Conservation (phyloP, 2,329 filamentous ascomycete species). For the Alternaria brassicicola region DNA sequence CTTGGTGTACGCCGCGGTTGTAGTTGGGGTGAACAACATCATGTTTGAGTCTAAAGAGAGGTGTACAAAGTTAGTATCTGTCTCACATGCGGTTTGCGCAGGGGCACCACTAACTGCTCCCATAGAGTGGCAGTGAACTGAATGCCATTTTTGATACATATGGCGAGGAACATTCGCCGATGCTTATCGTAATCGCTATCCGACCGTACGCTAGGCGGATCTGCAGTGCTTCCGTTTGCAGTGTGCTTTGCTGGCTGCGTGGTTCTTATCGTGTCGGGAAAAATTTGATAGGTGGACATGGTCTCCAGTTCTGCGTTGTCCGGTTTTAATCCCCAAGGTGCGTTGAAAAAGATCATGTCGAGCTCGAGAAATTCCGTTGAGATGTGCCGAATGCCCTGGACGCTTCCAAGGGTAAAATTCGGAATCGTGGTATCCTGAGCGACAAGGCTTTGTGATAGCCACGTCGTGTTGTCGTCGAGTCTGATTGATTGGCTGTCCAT, state of each 20-base stretch:
- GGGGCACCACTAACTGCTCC: no score
- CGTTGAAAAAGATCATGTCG: slow-evolving; percentile 15
- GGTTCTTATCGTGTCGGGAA: not conserved
- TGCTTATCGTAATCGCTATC: slow-evolving; percentile 6
- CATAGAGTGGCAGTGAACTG: slow-evolving; percentile 18
- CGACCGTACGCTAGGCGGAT: not conserved
- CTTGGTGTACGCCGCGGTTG: slow-evolving; percentile 10
- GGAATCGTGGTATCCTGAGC: slow-evolving; percentile 6
- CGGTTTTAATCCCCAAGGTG: not conserved
- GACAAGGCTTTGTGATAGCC: slow-evolving; percentile 9
- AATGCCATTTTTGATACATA: slow-evolving; percentile 17
- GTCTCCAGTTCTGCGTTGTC: not conserved
- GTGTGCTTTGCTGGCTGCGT: not conserved
- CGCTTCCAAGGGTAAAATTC: slow-evolving; percentile 1
- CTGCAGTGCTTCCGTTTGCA: not conserved
- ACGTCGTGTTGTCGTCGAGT: slow-evolving; percentile 7
- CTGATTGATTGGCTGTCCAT: not conserved
- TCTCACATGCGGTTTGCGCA: no score
- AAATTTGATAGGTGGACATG: not conserved
- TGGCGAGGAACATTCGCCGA: slow-evolving; percentile 19
- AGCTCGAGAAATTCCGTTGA: slow-evolving; percentile 16
- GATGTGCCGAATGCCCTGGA: slow-evolving; percentile 14
- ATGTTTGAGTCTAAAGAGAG: no score
- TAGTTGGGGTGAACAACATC: slow-evolving; percentile 22
- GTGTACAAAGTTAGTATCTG: no score